These are phyloP conservation scores for Viridothelium virens DNA, from an alignment of 495 filamentous ascomycete genomes.

Conservation along the genomic window DNA sequence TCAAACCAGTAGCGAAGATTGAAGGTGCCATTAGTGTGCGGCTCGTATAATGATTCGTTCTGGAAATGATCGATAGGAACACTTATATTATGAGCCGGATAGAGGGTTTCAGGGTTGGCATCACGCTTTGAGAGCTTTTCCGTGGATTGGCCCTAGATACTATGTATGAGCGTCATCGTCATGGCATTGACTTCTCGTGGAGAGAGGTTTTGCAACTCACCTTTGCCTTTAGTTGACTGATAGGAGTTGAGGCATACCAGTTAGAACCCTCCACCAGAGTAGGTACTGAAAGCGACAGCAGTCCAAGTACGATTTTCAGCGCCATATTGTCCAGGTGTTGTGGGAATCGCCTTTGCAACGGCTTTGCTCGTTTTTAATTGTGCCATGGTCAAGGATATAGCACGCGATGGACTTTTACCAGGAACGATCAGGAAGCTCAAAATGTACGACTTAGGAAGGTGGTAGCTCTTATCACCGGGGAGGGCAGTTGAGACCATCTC, in stretches of 20 bases:
- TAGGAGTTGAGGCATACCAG: constrained; percentile 2
- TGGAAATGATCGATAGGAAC: constrained; percentile 70
- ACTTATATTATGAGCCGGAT: constrained; percentile 53
- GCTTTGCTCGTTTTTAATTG: neutral
- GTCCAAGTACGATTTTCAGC: neutral
- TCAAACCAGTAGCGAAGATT: constrained; percentile 68
- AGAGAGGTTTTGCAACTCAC: neutral
- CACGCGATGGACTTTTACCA: neutral
- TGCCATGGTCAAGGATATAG: neutral
- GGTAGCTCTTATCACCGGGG: neutral
- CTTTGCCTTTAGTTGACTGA: constrained; percentile 6
- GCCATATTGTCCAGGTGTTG: neutral
- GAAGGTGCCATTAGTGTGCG: constrained; percentile 55
- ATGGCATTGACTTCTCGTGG: neutral
- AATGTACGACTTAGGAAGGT: constrained; percentile 3
- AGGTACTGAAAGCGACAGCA: neutral
- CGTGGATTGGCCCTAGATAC: neutral
- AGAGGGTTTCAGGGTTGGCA: constrained; percentile 39
- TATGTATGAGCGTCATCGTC: neutral
- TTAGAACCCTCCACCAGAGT: neutral
- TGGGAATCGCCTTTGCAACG: neutral
- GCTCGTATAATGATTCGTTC: constrained; percentile 59
- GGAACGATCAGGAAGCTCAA: neutral
- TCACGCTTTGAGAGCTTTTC: constrained; percentile 21
- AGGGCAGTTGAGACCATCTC: neutral